Evolutionary conservation across 179 eudicot genomes (phyloP).

Genomic region (Camellia oleifera): DNA sequence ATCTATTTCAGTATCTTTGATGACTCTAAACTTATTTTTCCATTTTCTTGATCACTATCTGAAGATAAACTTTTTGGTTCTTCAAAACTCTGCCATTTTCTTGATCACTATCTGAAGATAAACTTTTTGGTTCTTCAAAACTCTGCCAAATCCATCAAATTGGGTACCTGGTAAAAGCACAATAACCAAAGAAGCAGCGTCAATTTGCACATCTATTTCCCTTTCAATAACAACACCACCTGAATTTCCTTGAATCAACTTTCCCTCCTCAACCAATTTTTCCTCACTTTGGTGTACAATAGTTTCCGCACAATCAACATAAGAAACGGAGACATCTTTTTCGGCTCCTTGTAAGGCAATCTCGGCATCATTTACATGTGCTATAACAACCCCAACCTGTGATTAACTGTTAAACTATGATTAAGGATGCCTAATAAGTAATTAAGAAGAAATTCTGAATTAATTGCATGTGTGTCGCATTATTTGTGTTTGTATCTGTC

Average conservation of each 20-base stretch:
- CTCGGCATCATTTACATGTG: slow-evolving; percentile 74
- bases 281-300: slow-evolving; percentile 37
- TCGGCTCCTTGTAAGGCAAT: slow-evolving; percentile 71
- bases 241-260: slow-evolving; percentile 32
- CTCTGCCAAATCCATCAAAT: slow-evolving; percentile 34
- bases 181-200: slow-evolving; percentile 28
- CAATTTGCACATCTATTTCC: slow-evolving; percentile 35
- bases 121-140: slow-evolving; percentile 30
- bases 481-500: no score
- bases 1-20: slow-evolving; percentile 53
- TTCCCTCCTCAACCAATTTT: slow-evolving; percentile 40
- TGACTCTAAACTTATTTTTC: slow-evolving; percentile 33
- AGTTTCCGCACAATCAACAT: slow-evolving; percentile 40
- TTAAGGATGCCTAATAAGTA: no score
- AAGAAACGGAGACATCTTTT: slow-evolving; percentile 44
- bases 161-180: slow-evolving; percentile 33
- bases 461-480: no score
- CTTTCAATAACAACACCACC: slow-evolving; percentile 30
- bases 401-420: no score
- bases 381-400: no score
- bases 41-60: slow-evolving; percentile 57
- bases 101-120: no score
- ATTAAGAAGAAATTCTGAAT: no score
- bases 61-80: no score
- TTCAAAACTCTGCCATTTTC: no score